Evolutionary conservation across 2,329 filamentous ascomycete species (phyloP).

Genomic region (Grosmannia clavigera): DNA sequence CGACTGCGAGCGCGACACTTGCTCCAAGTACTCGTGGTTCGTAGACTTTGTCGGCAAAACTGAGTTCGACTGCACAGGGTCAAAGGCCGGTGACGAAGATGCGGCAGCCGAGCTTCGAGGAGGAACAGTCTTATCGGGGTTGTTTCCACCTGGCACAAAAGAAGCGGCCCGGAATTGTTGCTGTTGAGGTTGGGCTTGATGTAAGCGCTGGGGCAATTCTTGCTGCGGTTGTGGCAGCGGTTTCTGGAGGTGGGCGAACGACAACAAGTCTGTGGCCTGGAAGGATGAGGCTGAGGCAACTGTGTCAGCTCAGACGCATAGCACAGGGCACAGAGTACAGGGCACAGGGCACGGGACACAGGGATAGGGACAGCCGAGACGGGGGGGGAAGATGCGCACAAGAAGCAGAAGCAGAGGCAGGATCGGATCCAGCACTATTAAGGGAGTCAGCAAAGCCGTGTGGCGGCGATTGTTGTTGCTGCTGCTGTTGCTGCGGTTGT

Average conservation of each 20-base stretch:
- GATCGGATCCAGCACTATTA: constrained; percentile 13
- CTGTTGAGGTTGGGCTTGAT: constrained; percentile 13
- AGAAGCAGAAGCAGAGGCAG: constrained; percentile 6
- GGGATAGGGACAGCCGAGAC: background rate
- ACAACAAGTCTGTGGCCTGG: constrained; percentile 5
- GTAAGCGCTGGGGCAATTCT: constrained; percentile 17
- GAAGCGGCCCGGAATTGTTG: constrained; percentile 16
- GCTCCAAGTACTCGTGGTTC: constrained; percentile 31
- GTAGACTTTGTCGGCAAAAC: constrained; percentile 11
- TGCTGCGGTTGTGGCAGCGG: constrained; percentile 8
- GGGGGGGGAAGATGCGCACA: background rate
- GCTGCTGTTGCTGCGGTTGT: constrained; percentile 19
- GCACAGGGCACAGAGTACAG: background rate
- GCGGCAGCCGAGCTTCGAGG: background rate
- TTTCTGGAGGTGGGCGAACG: constrained; percentile 7
- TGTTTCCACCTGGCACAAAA: constrained; percentile 14
- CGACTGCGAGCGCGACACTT: constrained; percentile 38
- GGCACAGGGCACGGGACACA: too few relatives aligned
- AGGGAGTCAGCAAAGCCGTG: constrained; percentile 37
- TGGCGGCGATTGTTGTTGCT: constrained; percentile 2
- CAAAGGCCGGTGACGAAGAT: constrained; percentile 1
- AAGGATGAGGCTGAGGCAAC: constrained; percentile 6
- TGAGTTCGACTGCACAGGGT: constrained; percentile 12
- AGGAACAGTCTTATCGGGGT: constrained; percentile 17
- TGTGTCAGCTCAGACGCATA: background rate